Conservation (phyloP, 2,329 filamentous ascomycete genomes). For the Stachybotrys chartarum region DNA sequence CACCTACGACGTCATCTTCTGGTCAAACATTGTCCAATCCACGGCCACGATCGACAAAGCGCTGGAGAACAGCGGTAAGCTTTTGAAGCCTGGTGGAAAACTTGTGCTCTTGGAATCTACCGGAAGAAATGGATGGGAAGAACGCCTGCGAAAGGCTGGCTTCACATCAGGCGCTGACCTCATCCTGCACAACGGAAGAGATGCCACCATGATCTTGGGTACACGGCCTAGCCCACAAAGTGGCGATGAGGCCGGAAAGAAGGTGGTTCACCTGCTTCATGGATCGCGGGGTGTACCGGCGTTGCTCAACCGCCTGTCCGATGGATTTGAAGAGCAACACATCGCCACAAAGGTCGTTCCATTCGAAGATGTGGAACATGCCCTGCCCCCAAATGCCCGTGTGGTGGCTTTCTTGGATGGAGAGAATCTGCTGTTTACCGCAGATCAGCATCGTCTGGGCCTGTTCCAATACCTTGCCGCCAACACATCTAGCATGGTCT, state of each 20-base stretch:
- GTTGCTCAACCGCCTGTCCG: too few relatives aligned
- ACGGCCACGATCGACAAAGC: slow-evolving; percentile 12
- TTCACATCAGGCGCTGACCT: too few relatives aligned
- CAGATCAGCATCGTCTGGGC: neutral
- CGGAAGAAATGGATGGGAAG: neutral
- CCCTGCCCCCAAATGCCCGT: slow-evolving; percentile 4
- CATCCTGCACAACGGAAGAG: too few relatives aligned
- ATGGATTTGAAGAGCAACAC: too few relatives aligned
- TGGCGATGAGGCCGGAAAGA: too few relatives aligned
- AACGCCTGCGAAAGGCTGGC: too few relatives aligned
- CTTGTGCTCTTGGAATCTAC: slow-evolving; percentile 14
- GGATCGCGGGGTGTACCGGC: too few relatives aligned
- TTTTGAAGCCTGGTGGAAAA: slow-evolving; percentile 16
- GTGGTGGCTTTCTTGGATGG: neutral
- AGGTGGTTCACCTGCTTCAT: too few relatives aligned
- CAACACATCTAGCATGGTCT: slow-evolving; percentile 6
- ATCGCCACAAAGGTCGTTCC: too few relatives aligned
- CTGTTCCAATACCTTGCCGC: slow-evolving; percentile 1
- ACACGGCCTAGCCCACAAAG: too few relatives aligned
- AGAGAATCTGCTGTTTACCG: neutral
- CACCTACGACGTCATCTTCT: slow-evolving; percentile 23
- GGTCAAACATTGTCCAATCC: slow-evolving; percentile 12
- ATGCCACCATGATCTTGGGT: too few relatives aligned
- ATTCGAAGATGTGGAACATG: neutral
- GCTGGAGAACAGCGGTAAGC: neutral